Conservation (phyloP, 108 stramenopile species). For the Nitzschia sp. region DNA sequence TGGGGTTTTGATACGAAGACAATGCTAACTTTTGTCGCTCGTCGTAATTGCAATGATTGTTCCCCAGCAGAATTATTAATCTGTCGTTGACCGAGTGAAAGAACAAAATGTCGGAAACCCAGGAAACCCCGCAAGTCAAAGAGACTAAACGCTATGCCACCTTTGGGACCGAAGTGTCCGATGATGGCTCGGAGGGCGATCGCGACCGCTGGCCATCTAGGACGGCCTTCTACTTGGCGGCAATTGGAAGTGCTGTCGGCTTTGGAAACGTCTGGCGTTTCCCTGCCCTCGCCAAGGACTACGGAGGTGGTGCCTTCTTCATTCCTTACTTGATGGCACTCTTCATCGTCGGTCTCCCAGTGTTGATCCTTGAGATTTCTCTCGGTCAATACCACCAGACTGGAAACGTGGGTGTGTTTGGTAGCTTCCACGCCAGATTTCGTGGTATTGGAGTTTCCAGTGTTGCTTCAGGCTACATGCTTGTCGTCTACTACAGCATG, state of each 20-base stretch:
- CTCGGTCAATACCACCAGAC: slow-evolving; percentile 62
- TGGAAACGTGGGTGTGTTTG: slow-evolving; percentile 55
- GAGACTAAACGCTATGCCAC: slow-evolving; percentile 12
- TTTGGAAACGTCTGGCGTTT: slow-evolving; percentile 84
- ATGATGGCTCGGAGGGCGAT: not conserved
- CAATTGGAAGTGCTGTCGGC: slow-evolving; percentile 64
- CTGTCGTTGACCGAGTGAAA: too few species aligned
- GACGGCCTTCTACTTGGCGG: slow-evolving; percentile 59
- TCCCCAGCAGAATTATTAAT: too few species aligned
- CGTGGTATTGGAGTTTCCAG: slow-evolving; percentile 51
- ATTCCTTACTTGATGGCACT: slow-evolving; percentile 66
- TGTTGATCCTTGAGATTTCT: slow-evolving; percentile 57
- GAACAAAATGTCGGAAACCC: too few species aligned
- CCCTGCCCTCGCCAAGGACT: slow-evolving; percentile 61
- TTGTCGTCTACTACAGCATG: slow-evolving; percentile 59
- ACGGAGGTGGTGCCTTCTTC: slow-evolving; percentile 57
- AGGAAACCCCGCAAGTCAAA: too few species aligned
- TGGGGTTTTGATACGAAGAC: too few species aligned
- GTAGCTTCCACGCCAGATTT: slow-evolving; percentile 51
- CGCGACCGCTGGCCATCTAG: slow-evolving; percentile 51
- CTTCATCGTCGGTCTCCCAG: slow-evolving; percentile 67
- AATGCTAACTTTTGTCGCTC: too few species aligned
- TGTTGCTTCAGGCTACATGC: slow-evolving; percentile 50
- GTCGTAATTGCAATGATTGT: too few species aligned
- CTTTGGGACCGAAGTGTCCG: slow-evolving; percentile 1